These are phyloP conservation scores for Fragilaria radians DNA, from an alignment of 108 stramenopile genomes.

Conservation along the genomic window DNA sequence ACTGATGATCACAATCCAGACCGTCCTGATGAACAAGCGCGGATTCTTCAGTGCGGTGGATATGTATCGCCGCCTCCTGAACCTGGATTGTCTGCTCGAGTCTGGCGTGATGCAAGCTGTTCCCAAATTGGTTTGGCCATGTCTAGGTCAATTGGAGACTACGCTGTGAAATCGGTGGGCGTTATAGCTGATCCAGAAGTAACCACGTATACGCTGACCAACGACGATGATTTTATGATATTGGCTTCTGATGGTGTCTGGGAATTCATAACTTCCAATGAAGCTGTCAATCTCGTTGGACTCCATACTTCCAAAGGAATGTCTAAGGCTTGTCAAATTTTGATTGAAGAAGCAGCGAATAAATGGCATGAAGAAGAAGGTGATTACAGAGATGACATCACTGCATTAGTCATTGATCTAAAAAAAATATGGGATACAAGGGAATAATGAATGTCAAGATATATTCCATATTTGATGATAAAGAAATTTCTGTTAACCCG, in stretches of 20 bases:
- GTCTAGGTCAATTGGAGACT: constrained; percentile 93
- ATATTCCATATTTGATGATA: too few relatives aligned
- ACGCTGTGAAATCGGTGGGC: constrained; percentile 84
- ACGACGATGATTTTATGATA: constrained; percentile 78
- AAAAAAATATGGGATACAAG: constrained; percentile 39
- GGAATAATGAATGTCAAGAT: neutral
- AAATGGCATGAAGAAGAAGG: constrained; percentile 95
- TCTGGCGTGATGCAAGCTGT: constrained; percentile 84
- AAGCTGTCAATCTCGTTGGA: constrained; percentile 69
- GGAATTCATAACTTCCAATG: constrained; percentile 85
- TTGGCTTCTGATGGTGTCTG: constrained; percentile 94
- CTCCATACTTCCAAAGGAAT: constrained; percentile 48
- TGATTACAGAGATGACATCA: constrained; percentile 96
- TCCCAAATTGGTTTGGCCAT: constrained; percentile 95
- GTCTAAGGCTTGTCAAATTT: constrained; percentile 65
- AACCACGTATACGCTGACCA: constrained; percentile 19
- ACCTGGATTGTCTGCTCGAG: constrained; percentile 80
- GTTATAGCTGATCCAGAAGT: constrained; percentile 89
- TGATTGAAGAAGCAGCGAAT: constrained; percentile 83
- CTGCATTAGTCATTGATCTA: constrained; percentile 81
- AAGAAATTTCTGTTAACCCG: too few relatives aligned
- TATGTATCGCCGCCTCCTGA: constrained; percentile 92
- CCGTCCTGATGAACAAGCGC: constrained; percentile 58
- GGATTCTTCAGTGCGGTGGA: constrained; percentile 83
- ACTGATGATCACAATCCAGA: constrained; percentile 91